Base-by-base conservation (phyloP, 2,329 filamentous ascomycete species). In the Sarocladium oryzae region DNA sequence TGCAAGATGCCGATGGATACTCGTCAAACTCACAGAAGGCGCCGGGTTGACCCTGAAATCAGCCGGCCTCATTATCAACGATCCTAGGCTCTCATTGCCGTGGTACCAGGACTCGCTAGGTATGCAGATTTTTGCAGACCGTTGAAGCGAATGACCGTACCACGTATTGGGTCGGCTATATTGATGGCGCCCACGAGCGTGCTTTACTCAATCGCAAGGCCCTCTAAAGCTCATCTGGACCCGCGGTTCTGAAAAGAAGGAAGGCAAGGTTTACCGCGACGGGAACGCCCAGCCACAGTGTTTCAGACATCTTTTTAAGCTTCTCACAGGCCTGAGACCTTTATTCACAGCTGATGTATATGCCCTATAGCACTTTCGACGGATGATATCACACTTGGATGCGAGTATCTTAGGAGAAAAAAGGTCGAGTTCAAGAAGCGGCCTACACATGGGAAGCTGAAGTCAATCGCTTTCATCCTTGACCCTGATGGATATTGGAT, bases 151-250 rank as follows among this genome's bases (percentile, higher is more conserved):
- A 18, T 16, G 37, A 23, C 16, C 37, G 37, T 8, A 40, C 37
- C 4, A 40, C 18, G 5, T 40, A 40, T 23, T 40, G 37, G 37
- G 18, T 40, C 9, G 37, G 37, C 16, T 40, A 40, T 18, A 23
- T 40, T 18, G 37, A 40, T 40, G 18, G 20, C 9, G 37, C 37
- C 4, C 18, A 11, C 4, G 37, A 40, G 7, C 37, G 18, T 13
- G 37, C 4, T 7, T 3, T 40, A 5, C 21, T 20, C 7, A 18
- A 40, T 11, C 18, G 37, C 18, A 18, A 40, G 16, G 37, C 16
- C 37, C 21, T 40, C 37, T 40, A 6, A 40, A 40, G 37, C 37
- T 40, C 20, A 40, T 40, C 37, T 40, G 37, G 37, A 40, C 21
- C n/a, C 37, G 21, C 7, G 37, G 37, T 13, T 40, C 37, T 18